Base-by-base conservation (phyloP, 2,329 filamentous ascomycete species). In the Curvularia sp. region DNA sequence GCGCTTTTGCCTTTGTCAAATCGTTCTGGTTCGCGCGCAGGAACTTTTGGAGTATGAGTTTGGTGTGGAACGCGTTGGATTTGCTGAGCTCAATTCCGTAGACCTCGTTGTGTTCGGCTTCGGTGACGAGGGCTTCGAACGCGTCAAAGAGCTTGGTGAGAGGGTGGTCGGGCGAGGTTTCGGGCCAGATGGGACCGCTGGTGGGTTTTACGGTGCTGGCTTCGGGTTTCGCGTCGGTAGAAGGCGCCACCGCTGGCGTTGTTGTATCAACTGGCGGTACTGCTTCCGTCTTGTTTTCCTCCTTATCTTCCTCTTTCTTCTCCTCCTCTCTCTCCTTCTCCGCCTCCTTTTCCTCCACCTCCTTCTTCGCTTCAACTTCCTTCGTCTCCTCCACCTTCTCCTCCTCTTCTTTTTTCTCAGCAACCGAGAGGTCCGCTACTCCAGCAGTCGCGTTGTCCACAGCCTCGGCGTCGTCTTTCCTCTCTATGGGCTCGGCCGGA, bases 1-100 rank as follows among this genome's bases (percentile, higher is more conserved):
- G 93, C 54, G 89, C 86, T 73, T 89, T 87, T 15, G 93, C 91
- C 73, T 88, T 88, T 52, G 82, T 81, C 6, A 92, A 75, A 71
- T 96, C 88, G 61, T 89, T 88, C 61, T 88, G 87, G 76, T 97
- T 97, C 74, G 93, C 94, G 67, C 93, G 91, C 55, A 98, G 86
- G 80, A 93, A 97, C 81, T 97, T 98, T 75, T 96, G 92, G 48
- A 97, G 83, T 50, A 97, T 86, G 68, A 97, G 88, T 74, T 90
- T 89, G 47, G 90, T 93, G 53, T 91, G 91, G 51, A 93, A 83
- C 69, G 92, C 83, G 41, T 74, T 73, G 38, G 71, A 65, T 15
- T 69, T 66, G 46, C 67, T 64, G 43, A 97, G 86, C 30, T 84
- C 81, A 53, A 97, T 87, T 48, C 93, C 93, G 87, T 93, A 98